These are phyloP conservation scores for Colletotrichum navitas DNA, from an alignment of 2,329 filamentous ascomycete species.

Conservation along the genomic window DNA sequence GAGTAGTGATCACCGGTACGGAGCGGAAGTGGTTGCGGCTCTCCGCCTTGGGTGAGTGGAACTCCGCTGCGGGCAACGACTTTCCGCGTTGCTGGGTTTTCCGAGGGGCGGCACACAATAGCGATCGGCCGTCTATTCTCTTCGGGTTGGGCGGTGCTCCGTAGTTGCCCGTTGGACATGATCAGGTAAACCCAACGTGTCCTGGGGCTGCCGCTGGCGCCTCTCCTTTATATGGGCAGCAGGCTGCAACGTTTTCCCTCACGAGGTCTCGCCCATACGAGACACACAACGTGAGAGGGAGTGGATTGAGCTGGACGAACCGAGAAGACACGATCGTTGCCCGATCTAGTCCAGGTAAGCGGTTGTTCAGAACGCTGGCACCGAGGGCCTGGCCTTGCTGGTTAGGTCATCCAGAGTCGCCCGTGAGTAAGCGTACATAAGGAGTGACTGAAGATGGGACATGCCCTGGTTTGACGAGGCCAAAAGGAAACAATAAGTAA, in stretches of 20 bases:
- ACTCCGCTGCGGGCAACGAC: conserved; percentile 44
- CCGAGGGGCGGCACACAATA: conserved; percentile 10
- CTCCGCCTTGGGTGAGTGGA: conserved; percentile 40
- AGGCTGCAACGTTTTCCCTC: conserved; percentile 13
- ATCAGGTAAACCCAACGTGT: conserved; percentile 20
- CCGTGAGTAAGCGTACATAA: conserved; percentile 40
- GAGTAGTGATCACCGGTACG: conserved; percentile 33
- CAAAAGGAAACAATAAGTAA: conserved; percentile 1
- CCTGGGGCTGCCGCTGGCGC: conserved; percentile 2
- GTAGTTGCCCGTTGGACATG: conserved; percentile 25
- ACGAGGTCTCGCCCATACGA: conserved; percentile 27
- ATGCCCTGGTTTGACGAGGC: conserved; percentile 10
- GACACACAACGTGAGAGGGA: conserved; percentile 10
- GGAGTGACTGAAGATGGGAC: conserved; percentile 19
- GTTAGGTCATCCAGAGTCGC: conserved; percentile 35
- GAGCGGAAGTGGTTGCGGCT: conserved; percentile 34
- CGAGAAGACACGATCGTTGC: conserved; percentile 32
- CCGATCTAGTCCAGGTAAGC: conserved; percentile 25
- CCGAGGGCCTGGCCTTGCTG: conserved; percentile 27
- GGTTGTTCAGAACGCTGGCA: conserved; percentile 17
- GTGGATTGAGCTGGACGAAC: conserved; percentile 13
- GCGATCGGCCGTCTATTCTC: conserved; percentile 13
- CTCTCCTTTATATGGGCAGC: conserved; percentile 35
- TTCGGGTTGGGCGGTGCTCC: conserved; percentile 34
- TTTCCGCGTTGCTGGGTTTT: conserved; percentile 30